Percentiles rank a stretch among this genome's conserved stretches.
Evolutionary conservation across 2,329 filamentous ascomycete genomes (phyloP).

Genomic region (Fusarium illudens): DNA sequence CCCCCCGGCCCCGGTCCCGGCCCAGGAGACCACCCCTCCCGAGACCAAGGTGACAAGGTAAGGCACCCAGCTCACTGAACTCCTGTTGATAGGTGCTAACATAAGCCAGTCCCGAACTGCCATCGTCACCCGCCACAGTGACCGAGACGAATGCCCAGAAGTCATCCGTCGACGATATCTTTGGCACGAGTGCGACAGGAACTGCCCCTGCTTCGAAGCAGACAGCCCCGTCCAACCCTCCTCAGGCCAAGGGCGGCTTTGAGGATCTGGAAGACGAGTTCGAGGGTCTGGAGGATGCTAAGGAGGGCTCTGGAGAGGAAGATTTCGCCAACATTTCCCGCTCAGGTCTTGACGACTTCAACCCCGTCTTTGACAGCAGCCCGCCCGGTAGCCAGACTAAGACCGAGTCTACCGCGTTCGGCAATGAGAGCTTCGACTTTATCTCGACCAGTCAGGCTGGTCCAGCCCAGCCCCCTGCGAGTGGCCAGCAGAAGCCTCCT

Average conservation of each 20-base stretch:
- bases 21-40: constrained; percentile 35
- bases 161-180: constrained; percentile 54
- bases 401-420: constrained; percentile 62
- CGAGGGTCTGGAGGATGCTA: constrained; percentile 83
- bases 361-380: constrained; percentile 80
- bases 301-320: constrained; percentile 80
- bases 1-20: constrained; percentile 30
- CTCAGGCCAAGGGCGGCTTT: constrained; percentile 63
- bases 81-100: constrained; percentile 11
- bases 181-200: constrained; percentile 47
- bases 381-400: constrained; percentile 63
- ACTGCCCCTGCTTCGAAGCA: constrained; percentile 41
- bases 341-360: constrained; percentile 79
- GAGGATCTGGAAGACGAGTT: constrained; percentile 84
- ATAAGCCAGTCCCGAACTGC: constrained; percentile 39
- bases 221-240: constrained; percentile 46
- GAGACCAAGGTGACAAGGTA: constrained; percentile 41
- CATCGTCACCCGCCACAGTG: constrained; percentile 46
- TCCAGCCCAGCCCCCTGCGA: constrained; percentile 49
- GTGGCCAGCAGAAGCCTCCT: constrained; percentile 50
- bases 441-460: constrained; percentile 51
- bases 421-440: constrained; percentile 68
- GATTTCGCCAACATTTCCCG: constrained; percentile 80
- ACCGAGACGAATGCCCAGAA: constrained; percentile 41
- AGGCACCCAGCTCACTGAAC: background rate